Evolutionary conservation across 2,329 filamentous ascomycete species (phyloP), one percentile per base, ranked within the genome.

Genomic region (Tolypocladium ophioglossoides): DNA sequence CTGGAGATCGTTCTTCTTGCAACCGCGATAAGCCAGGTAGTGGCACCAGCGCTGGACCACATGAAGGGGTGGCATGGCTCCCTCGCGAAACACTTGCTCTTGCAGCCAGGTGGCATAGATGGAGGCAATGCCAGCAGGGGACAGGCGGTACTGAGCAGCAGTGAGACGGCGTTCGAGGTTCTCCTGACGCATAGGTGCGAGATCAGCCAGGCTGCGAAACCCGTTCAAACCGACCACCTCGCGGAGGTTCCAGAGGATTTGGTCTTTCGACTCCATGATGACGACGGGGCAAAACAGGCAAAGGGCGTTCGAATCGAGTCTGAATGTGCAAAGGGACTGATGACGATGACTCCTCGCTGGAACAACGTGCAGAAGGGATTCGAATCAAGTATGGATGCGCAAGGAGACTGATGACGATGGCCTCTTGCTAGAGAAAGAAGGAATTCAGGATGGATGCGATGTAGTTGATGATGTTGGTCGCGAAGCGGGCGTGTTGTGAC

Each of bases 71-170:
- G 48, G 54, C 40, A 14, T 18, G 3, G 4, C 48, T 1, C 4
- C 2, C 2, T 11, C 35, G 8, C 48, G 51, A 44, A 53, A 46
- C 1, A 50, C 51, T 24, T 60, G 59, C n/a, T 62, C 57, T n/a
- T 58, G 52, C 9, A 69, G 57, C 68, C 68, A 69, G 3, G 55
- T 52, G 10, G 58, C 56, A 40, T 62, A 66, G 34, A 68, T 60
- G 7, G 59, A 62, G 1, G 57, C 59, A n/a, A 61, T 58, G 46
- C 52, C 61, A 10, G 22, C n/a, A 7, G 38, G 2, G 1, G 56
- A 37, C 14, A 67, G 59, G 2, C 40, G 48, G 3, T 39, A n/a
- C 8, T 38, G 40, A 11, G 53, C 59, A 2, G 49, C 47, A 0
- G 10, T 30, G 10, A 68, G 49, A 3, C 56, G 63, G 34, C 55